These are phyloP conservation scores for Coniochaeta sp. DNA, from an alignment of 2,329 filamentous ascomycete species.

Conservation along the genomic window DNA sequence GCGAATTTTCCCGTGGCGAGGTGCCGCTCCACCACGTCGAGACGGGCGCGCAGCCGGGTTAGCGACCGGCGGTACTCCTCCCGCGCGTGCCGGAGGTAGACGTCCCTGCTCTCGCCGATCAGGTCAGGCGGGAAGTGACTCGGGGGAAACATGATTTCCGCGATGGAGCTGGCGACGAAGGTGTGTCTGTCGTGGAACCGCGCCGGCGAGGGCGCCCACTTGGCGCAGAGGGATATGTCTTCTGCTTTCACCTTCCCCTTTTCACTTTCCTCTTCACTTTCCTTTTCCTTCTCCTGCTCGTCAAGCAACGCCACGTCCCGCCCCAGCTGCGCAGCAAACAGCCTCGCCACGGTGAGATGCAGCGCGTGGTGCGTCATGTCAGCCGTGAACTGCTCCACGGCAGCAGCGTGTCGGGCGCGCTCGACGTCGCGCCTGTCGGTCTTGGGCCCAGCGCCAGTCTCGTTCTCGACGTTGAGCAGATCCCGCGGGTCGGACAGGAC, in stretches of 20 bases:
- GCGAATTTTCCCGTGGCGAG: slow-evolving; percentile 36
- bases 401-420: slow-evolving; percentile 30
- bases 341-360: slow-evolving; percentile 43
- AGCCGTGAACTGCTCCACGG: slow-evolving; percentile 27
- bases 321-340: slow-evolving; percentile 49
- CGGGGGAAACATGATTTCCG: slow-evolving; percentile 42
- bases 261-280: no score
- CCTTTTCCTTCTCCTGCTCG: no score
- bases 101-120: slow-evolving; percentile 31
- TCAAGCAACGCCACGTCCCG: slow-evolving; percentile 35
- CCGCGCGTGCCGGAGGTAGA: slow-evolving; percentile 46
- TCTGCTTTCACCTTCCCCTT: no score
- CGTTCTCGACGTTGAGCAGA: slow-evolving; percentile 31
- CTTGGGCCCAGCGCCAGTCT: slow-evolving; percentile 14
- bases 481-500: slow-evolving; percentile 28
- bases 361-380: slow-evolving; percentile 42
- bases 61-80: slow-evolving; percentile 44
- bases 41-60: slow-evolving; percentile 43
- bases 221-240: slow-evolving; percentile 47
- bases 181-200: slow-evolving; percentile 53
- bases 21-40: slow-evolving; percentile 45
- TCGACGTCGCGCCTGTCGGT: slow-evolving; percentile 17
- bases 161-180: slow-evolving; percentile 47
- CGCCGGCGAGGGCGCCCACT: slow-evolving; percentile 51
- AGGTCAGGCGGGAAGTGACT: slow-evolving; percentile 20